A percentile compares a stretch with the other conserved stretches of the same genome.
These are phyloP conservation scores for Rhizophagus clarus DNA, from an alignment of 192 early-diverging fungal genomes.

Conservation along the genomic window DNA sequence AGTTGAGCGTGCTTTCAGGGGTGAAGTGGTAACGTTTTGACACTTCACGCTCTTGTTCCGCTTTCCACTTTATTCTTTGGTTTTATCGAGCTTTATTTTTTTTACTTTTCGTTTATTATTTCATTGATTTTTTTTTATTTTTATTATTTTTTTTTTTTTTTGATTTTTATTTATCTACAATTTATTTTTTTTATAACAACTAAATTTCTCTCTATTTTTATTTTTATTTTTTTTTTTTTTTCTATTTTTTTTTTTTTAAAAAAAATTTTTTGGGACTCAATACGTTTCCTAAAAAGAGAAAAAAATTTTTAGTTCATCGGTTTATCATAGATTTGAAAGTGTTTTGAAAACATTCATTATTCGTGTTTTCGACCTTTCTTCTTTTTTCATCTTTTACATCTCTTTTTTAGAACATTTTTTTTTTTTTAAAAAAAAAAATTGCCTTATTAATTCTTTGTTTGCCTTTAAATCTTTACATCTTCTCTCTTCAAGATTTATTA, in stretches of 20 bases:
- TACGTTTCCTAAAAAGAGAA: not conserved
- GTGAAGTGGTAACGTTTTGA: slow-evolving; percentile 30
- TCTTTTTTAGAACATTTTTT: not conserved
- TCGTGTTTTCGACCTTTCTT: not conserved
- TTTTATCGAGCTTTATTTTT: slow-evolving; percentile 12
- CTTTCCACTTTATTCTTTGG: not conserved
- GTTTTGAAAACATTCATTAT: not conserved
- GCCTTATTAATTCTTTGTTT: not conserved
- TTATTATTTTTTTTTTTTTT: not conserved
- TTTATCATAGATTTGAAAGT: slow-evolving; percentile 8
- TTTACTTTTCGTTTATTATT: not conserved
- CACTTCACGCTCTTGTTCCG: slow-evolving; percentile 30
- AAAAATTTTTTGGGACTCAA: not conserved
- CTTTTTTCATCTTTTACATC: not conserved
- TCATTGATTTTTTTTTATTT: not conserved
- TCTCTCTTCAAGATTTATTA: not conserved
- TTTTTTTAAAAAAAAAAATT: not conserved
- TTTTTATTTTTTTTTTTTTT: not conserved
- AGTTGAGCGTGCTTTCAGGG: slow-evolving; percentile 28
- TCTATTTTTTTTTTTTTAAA: not conserved
- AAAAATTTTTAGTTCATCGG: not conserved
- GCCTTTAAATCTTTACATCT: not conserved
- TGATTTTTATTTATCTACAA: too few species aligned
- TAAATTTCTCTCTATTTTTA: not conserved
- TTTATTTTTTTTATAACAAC: not conserved